A percentile compares a stretch with the other conserved stretches of the same genome.
Evolutionary conservation across 208 protist species (phyloP).

Genomic region (Plasmodiophora brassicae): DNA sequence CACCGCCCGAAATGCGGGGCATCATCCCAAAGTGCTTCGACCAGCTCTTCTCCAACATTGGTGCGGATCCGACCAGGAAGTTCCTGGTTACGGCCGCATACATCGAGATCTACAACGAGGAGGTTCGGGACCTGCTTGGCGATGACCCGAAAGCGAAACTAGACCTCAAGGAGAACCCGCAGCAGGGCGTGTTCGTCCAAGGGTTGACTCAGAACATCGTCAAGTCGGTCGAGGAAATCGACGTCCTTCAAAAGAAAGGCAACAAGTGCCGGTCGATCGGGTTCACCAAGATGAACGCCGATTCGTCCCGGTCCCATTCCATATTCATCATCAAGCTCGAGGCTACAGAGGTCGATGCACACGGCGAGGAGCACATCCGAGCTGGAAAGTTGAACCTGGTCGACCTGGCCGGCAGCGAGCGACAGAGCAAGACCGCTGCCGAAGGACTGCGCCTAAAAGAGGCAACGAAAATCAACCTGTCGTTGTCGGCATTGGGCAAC

Average conservation of each 20-base stretch:
- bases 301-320: slow-evolving; percentile 60
- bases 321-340: slow-evolving; percentile 63
- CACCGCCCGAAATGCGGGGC: slow-evolving; percentile 36
- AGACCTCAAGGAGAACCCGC: slow-evolving; percentile 24
- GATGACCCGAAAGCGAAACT: slow-evolving; percentile 22
- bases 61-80: neutral
- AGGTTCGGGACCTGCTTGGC: slow-evolving; percentile 56
- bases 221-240: slow-evolving; percentile 34
- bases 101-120: slow-evolving; percentile 63
- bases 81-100: slow-evolving; percentile 47
- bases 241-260: slow-evolving; percentile 41
- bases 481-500: slow-evolving; percentile 64
- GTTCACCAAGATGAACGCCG: slow-evolving; percentile 47
- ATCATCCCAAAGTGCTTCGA: slow-evolving; percentile 46
- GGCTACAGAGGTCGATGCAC: slow-evolving; percentile 43
- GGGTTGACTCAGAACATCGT: slow-evolving; percentile 43
- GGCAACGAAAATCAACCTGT: slow-evolving; percentile 66
- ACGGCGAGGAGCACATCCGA: neutral
- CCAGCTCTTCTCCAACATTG: slow-evolving; percentile 42
- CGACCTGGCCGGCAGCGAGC: slow-evolving; percentile 58
- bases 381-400: slow-evolving; percentile 61
- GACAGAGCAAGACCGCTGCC: slow-evolving; percentile 58
- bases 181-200: slow-evolving; percentile 43
- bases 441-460: slow-evolving; percentile 58
- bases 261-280: slow-evolving; percentile 40